phyloP scores from a whole-genome alignment of 441 rosid genomes.

The Gossypium laxum region DNA sequence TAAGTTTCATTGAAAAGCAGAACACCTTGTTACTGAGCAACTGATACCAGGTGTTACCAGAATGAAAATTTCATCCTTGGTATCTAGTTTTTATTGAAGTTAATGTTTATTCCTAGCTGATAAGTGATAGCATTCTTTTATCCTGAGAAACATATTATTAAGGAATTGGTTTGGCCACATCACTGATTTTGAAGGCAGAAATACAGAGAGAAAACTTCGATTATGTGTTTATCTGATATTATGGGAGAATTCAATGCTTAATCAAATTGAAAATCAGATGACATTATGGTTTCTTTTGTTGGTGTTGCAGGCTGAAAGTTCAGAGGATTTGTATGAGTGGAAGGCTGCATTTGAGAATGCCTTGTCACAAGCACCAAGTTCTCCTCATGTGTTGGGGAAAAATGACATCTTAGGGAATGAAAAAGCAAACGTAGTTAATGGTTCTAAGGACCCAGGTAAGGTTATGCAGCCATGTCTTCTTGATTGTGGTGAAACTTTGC shows the following conservation, averaged over 20 bases:
- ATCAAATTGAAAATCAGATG: constrained; percentile 2
- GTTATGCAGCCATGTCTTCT: constrained; percentile 10
- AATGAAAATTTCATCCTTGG: background rate
- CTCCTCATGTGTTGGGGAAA: constrained; percentile 64
- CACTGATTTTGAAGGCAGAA: background rate
- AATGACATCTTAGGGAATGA: constrained; percentile 71
- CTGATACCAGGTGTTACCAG: background rate
- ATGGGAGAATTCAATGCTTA: background rate
- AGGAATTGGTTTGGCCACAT: background rate
- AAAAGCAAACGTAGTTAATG: constrained; percentile 45
- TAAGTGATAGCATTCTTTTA: background rate
- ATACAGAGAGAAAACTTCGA: background rate
- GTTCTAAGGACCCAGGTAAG: constrained; percentile 49
- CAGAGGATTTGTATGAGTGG: constrained; percentile 87
- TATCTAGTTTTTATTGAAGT: background rate
- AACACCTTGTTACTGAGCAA: background rate
- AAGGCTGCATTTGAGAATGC: constrained; percentile 84
- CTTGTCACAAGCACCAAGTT: constrained; percentile 73
- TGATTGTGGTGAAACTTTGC: background rate
- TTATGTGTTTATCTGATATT: background rate
- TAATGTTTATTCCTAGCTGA: background rate
- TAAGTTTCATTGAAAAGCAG: background rate
- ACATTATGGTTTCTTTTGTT: constrained; percentile 10
- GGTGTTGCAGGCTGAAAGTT: constrained; percentile 70
- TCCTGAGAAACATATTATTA: background rate